Evolutionary conservation across 768 basidiomycete genomes (phyloP).

Genomic region (Russula foetens): DNA sequence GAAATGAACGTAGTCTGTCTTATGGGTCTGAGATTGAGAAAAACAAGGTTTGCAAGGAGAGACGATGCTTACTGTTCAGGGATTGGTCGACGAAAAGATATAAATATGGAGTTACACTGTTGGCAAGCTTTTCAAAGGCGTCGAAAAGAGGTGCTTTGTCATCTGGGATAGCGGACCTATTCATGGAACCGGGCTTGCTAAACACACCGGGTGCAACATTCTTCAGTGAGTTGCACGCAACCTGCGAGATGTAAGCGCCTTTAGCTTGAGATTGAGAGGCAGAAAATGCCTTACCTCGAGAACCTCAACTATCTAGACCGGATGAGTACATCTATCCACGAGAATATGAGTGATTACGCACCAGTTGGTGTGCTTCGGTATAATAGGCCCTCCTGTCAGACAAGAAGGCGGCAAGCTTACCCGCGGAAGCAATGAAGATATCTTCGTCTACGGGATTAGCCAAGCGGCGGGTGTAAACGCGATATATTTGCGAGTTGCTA

Average conservation of each 20-base stretch:
- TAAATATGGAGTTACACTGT: not conserved
- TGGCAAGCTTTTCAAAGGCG: constrained; percentile 4
- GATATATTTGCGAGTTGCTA: constrained; percentile 10
- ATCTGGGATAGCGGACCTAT: not conserved
- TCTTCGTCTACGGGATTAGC: constrained; percentile 3
- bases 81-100: not conserved
- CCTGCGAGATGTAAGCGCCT: not conserved
- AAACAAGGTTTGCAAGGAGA: not conserved
- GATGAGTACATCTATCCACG: not conserved
- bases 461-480: not conserved
- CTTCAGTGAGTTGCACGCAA: constrained; percentile 3
- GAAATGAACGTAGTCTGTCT: constrained; percentile 7
- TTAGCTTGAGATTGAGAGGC: not conserved
- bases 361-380: constrained; percentile 1
- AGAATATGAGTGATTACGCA: not conserved
- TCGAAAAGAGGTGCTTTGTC: constrained; percentile 8
- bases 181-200: not conserved
- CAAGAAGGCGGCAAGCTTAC: constrained; percentile 4
- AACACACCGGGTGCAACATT: constrained; percentile 7
- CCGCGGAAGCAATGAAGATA: constrained; percentile 1
- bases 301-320: constrained; percentile 6
- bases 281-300: constrained; percentile 7
- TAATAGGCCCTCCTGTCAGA: constrained; percentile 5
- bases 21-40: not conserved
- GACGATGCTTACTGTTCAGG: constrained; percentile 2